Evolutionary conservation across 495 filamentous ascomycete species (phyloP), one percentile per base, ranked within the genome.

Genomic region (Penicillium canescens): DNA sequence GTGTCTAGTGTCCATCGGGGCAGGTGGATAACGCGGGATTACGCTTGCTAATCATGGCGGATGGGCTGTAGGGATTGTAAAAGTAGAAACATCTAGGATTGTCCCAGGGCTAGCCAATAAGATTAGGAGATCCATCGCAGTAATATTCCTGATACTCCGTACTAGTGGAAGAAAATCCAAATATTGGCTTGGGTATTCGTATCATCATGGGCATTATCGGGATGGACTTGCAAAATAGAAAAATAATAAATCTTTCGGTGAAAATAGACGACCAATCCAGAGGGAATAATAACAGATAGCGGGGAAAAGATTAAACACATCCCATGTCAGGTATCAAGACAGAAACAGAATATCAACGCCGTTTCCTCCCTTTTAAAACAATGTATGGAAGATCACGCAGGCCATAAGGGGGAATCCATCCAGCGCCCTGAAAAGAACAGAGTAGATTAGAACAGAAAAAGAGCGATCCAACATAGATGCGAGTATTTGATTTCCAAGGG

Each of bases 321-420:
- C 26, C 28, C 44, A 26, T 20, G 23, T 46, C 34, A 28, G 42
- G 38, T 41, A 46, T 55, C 43, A 54, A 51, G 35, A 36, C 51
- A 63, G 35, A 36, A 52, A 61, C 54, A 46, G 44, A 53, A 60
- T 42, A 46, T 59, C 50, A 69, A 72, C 67, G 60, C 68, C 70
- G 39, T 54, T 61, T 62, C 59, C 54, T 57, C 59, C 62, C 61
- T 52, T 67, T 71, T 66, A 56, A 59, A 65, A 60, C 49, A 42
- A 56, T 40, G 43, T 48, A 62, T 50, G 31, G 41, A 46, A 7
- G 13, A 44, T 24, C 40, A 57, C 16, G 20, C 33, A n/a, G 40
- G 28, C 28, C 28, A 9, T 36, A 26, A 28, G 38, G 51, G 51
- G 41, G 51, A 59, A 59, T 42, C 49, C 48, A 46, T 50, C 47